Evolutionary conservation across 768 basidiomycete species (phyloP).

Genomic region (Mycena kentingensis): DNA sequence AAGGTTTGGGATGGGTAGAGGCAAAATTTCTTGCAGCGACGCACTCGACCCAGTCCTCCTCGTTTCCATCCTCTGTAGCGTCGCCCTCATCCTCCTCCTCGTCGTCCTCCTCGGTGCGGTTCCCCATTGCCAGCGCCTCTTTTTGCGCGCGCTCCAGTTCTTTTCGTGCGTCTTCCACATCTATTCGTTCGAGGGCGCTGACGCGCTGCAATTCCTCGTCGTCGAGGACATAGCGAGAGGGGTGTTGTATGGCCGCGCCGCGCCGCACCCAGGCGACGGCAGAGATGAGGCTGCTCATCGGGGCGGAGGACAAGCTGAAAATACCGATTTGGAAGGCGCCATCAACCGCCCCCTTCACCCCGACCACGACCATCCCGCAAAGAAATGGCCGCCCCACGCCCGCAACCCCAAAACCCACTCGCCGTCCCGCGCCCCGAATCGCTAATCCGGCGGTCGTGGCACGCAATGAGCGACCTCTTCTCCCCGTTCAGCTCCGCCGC

Average conservation of each 20-base stretch:
- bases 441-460: constrained; percentile 61
- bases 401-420: constrained; percentile 13
- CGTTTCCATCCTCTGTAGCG: constrained; percentile 41
- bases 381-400: background rate
- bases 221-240: constrained; percentile 87
- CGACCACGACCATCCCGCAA: background rate
- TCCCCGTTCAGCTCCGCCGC: constrained; percentile 74
- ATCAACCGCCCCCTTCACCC: constrained; percentile 16
- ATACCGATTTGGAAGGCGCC: too few relatives aligned
- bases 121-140: constrained; percentile 71
- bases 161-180: constrained; percentile 85
- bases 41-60: constrained; percentile 86
- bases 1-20: constrained; percentile 18
- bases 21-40: constrained; percentile 35
- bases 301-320: too few relatives aligned
- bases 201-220: constrained; percentile 89
- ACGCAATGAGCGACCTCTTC: constrained; percentile 56
- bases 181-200: constrained; percentile 81
- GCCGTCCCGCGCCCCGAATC: constrained; percentile 28
- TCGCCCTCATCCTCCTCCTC: constrained; percentile 57
- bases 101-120: constrained; percentile 64
- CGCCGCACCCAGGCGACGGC: constrained; percentile 79
- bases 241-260: constrained; percentile 74
- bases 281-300: constrained; percentile 82
- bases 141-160: constrained; percentile 83